Base-by-base conservation (phyloP, 2,329 filamentous ascomycete species). In the Colletotrichum magnum region DNA sequence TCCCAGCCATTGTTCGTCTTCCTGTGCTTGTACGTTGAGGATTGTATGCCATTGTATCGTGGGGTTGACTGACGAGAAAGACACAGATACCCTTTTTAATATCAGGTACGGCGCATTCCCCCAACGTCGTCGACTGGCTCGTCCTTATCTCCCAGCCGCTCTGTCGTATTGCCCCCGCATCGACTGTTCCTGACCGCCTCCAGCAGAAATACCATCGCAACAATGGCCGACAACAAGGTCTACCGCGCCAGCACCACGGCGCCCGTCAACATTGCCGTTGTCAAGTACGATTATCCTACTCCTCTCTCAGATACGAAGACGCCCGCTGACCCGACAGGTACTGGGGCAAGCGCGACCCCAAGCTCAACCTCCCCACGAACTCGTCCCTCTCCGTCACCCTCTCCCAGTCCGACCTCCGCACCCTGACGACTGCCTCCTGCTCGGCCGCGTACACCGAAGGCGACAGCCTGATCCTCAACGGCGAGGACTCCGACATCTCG, bases 371-470 rank as follows among this genome's bases (percentile, higher is more conserved):
- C 65, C 96, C 96, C 43, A 98, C 96, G 79, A 99, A 99, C 86
- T 97, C 94, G 73, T 99, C 96, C 73, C 91, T 99, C 78, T 97
- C 94, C 72, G 95, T 99, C 68, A 99, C 96, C 64, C 93, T 99
- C 76, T 96, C 94, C 58, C 96, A 99, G 84, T 87, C 89, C 80
- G 95, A 98, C 78, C 90, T 99, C 72, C 94, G 95, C 79, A 98
- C 96, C 66, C 92, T 98, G 80, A 99, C 96, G 56, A 98, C 97
- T 62, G 96, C 96, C 72, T 94, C 95, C 52, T 97, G 94, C 88
- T 96, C 94, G 61, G 81, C 90, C 71, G 81, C 86, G 70, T 98
- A 92, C 86, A 78, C 86, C 72, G 80, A 85, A 61, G 83, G 85
- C 76, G 86, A 98, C 80, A 89, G 87, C 72, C 91, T 99, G 58